Conservation (phyloP, 805 yeast species). For the Candida koratica region DNA sequence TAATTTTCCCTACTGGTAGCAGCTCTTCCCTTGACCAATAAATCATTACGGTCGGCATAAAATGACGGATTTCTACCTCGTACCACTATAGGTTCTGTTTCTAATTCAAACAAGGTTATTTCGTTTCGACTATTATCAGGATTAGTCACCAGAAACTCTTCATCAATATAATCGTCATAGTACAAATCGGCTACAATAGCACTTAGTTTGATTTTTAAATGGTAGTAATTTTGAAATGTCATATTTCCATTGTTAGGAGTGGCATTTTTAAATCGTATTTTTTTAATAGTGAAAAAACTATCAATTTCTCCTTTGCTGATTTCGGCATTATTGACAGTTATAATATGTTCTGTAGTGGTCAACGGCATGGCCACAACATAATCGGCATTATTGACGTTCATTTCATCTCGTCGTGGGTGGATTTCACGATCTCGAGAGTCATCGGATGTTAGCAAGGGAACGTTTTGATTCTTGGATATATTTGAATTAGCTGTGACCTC, state of each 20-base stretch:
- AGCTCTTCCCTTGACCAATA: constrained; percentile 33
- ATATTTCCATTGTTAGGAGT: constrained; percentile 51
- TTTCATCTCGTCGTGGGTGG: constrained; percentile 11
- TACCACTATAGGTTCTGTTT: constrained; percentile 48
- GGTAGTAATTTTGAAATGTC: constrained; percentile 44
- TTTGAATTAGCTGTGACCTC: constrained; percentile 36
- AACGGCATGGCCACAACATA: constrained; percentile 17
- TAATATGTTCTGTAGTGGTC: constrained; percentile 21
- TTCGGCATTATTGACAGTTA: constrained; percentile 24
- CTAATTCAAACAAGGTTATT: constrained; percentile 26
- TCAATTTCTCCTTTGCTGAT: constrained; percentile 23
- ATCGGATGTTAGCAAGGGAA: constrained; percentile 28
- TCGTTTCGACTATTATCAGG: constrained; percentile 26
- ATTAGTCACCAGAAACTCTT: constrained; percentile 20
- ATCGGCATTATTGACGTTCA: constrained; percentile 10
- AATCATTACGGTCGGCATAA: constrained; percentile 50
- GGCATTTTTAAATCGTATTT: constrained; percentile 47
- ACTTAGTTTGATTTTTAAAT: constrained; percentile 30
- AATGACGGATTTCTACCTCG: constrained; percentile 63
- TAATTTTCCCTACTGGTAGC: constrained; percentile 19
- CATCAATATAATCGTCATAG: constrained; percentile 35
- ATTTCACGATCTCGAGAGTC: constrained; percentile 16
- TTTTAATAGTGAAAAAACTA: constrained; percentile 33
- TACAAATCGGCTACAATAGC: constrained; percentile 37
- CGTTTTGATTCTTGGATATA: constrained; percentile 25